Conservation (phyloP, 164 flowering plant species). For the Umbilicus rupestris region DNA sequence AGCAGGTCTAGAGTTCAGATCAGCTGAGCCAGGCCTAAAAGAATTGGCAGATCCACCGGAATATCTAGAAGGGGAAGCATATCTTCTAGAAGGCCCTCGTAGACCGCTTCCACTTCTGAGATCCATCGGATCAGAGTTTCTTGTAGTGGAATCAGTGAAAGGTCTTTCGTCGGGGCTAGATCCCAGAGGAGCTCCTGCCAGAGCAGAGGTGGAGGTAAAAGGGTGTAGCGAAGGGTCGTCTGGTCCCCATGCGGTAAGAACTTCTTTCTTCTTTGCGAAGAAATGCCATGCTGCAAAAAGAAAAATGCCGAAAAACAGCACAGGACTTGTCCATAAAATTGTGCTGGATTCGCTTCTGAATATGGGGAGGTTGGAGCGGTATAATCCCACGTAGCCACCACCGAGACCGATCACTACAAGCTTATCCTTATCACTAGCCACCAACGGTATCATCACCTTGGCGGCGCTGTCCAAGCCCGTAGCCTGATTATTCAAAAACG, state of each 20-base stretch:
- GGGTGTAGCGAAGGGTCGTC: slow-evolving; percentile 46
- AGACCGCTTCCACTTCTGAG: slow-evolving; percentile 45
- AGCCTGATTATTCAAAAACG: slow-evolving; percentile 41
- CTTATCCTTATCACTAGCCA: slow-evolving; percentile 74
- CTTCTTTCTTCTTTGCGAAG: slow-evolving; percentile 86
- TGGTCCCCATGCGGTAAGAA: slow-evolving; percentile 79
- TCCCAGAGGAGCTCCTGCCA: slow-evolving; percentile 42
- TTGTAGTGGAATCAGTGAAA: slow-evolving; percentile 52
- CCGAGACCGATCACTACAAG: slow-evolving; percentile 76
- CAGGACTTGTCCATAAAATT: slow-evolving; percentile 84
- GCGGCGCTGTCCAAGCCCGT: slow-evolving; percentile 15
- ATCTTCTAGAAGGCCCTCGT: slow-evolving; percentile 62
- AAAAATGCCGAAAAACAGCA: slow-evolving; percentile 69
- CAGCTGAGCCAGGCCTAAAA: slow-evolving; percentile 41
- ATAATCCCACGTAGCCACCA: slow-evolving; percentile 68
- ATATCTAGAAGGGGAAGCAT: slow-evolving; percentile 61
- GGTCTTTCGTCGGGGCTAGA: slow-evolving; percentile 45
- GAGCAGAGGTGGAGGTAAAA: slow-evolving; percentile 41
- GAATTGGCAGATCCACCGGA: slow-evolving; percentile 50
- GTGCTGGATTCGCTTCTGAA: slow-evolving; percentile 58
- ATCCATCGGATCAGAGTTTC: slow-evolving; percentile 53
- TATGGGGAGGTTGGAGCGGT: slow-evolving; percentile 74
- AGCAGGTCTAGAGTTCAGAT: slow-evolving; percentile 36
- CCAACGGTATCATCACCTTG: slow-evolving; percentile 31
- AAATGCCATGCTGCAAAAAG: slow-evolving; percentile 81